Evolutionary conservation across 2,329 filamentous ascomycete species (phyloP).

Genomic region (Neonectria neomacrospora): DNA sequence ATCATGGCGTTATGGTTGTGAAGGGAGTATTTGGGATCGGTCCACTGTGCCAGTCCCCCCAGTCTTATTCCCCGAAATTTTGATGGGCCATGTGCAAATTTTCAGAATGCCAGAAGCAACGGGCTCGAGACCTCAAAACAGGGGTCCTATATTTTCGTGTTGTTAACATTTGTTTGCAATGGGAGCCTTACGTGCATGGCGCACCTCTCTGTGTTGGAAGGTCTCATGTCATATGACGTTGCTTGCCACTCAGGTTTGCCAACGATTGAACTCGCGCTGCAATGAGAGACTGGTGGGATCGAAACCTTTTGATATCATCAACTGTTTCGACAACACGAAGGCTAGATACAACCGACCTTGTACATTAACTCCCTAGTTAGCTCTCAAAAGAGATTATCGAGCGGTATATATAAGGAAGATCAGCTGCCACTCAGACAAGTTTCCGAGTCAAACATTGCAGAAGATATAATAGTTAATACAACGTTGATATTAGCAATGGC

Average conservation of each 20-base stretch:
- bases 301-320: no score
- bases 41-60: constrained; percentile 20
- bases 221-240: constrained; percentile 10
- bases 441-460: neutral
- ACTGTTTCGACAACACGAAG: neutral
- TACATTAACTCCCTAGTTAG: neutral
- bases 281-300: neutral
- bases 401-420: neutral
- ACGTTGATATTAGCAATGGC: neutral
- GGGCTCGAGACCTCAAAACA: constrained; percentile 6
- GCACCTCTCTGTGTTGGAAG: constrained; percentile 9
- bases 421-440: neutral
- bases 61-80: constrained; percentile 17
- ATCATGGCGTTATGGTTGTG: constrained; percentile 45
- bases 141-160: constrained; percentile 21
- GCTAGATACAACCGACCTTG: neutral
- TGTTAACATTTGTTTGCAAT: constrained; percentile 28
- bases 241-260: neutral
- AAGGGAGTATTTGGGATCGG: constrained; percentile 25
- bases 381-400: neutral
- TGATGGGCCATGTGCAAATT: constrained; percentile 27
- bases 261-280: neutral
- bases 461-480: constrained; percentile 6
- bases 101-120: constrained; percentile 28
- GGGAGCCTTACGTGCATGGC: constrained; percentile 18